Conservation (phyloP, 305 asterid genomes). For the Fraxinus platypoda region DNA sequence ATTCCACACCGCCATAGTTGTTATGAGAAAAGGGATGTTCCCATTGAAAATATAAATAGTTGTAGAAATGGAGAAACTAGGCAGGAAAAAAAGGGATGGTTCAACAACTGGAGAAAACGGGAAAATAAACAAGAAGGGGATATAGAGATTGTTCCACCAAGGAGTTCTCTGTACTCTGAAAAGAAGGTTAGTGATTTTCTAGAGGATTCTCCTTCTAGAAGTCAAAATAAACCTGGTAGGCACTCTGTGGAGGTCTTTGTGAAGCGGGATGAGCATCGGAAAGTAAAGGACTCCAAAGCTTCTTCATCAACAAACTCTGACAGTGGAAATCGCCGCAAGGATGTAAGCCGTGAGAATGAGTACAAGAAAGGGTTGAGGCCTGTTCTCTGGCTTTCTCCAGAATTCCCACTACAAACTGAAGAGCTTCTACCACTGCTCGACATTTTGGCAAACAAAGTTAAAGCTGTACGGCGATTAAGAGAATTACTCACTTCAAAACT, state of each 20-base stretch:
- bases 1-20: no score
- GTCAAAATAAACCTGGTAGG: slow-evolving; percentile 60
- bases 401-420: slow-evolving; percentile 80
- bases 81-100: slow-evolving; percentile 81
- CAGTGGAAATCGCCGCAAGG: slow-evolving; percentile 56
- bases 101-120: slow-evolving; percentile 80
- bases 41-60: slow-evolving; percentile 59
- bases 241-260: slow-evolving; percentile 75
- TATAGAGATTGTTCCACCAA: slow-evolving; percentile 58
- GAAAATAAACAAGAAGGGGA: slow-evolving; percentile 62
- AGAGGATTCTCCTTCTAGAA: slow-evolving; percentile 55
- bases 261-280: slow-evolving; percentile 67
- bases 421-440: slow-evolving; percentile 94
- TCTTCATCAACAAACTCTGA: slow-evolving; percentile 55
- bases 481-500: slow-evolving; percentile 88
- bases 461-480: slow-evolving; percentile 82
- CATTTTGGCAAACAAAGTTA: slow-evolving; percentile 93
- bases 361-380: slow-evolving; percentile 98
- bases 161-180: slow-evolving; percentile 64
- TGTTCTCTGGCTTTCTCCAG: slow-evolving; percentile 90
- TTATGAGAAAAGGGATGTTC: slow-evolving; percentile 53
- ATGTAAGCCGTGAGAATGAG: slow-evolving; percentile 72
- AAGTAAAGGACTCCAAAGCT: slow-evolving; percentile 62
- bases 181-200: slow-evolving; percentile 66
- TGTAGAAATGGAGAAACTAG: slow-evolving; percentile 48